Evolutionary conservation across 352 stramenopile species (phyloP).

Genomic region (Pythium monospermum): DNA sequence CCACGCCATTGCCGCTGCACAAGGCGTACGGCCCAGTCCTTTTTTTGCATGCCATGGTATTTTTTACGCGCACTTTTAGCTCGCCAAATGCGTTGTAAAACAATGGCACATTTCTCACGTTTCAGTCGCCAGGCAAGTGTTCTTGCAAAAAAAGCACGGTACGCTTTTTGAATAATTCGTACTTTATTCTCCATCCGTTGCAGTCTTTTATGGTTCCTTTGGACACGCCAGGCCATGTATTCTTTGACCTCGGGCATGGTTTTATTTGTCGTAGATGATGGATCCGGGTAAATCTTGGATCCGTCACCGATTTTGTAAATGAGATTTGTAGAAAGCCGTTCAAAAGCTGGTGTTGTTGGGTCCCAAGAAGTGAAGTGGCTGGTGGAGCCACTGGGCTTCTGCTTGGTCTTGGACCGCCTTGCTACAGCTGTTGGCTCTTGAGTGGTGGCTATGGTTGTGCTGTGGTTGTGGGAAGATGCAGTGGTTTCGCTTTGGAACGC

Average conservation of each 20-base stretch:
- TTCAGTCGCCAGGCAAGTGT: slow-evolving; percentile 74
- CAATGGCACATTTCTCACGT: slow-evolving; percentile 65
- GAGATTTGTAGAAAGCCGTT: slow-evolving; percentile 80
- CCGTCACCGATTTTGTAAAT: slow-evolving; percentile 80
- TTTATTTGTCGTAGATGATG: no score
- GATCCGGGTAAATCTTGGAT: slow-evolving; percentile 85
- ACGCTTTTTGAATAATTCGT: slow-evolving; percentile 84
- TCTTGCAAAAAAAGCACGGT: slow-evolving; percentile 86
- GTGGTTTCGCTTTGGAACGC: slow-evolving; percentile 34
- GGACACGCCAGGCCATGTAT: slow-evolving; percentile 95
- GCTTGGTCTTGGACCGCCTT: background rate
- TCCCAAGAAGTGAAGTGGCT: slow-evolving; percentile 44
- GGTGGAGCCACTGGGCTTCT: background rate
- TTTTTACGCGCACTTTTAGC: slow-evolving; percentile 73
- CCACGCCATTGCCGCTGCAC: slow-evolving; percentile 91
- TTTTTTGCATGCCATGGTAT: slow-evolving; percentile 72
- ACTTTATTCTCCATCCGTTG: slow-evolving; percentile 82
- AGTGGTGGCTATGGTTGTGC: background rate
- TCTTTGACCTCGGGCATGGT: slow-evolving; percentile 86
- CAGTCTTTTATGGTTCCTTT: slow-evolving; percentile 92
- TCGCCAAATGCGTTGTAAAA: slow-evolving; percentile 87
- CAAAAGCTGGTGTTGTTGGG: slow-evolving; percentile 77
- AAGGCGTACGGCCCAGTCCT: slow-evolving; percentile 88
- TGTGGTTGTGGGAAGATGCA: no score
- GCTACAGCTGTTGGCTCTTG: no score